Percentiles rank a stretch among this genome's conserved stretches.
These are phyloP conservation scores for Apiospora aurea DNA, from an alignment of 2,329 filamentous ascomycete genomes.

Conservation along the genomic window DNA sequence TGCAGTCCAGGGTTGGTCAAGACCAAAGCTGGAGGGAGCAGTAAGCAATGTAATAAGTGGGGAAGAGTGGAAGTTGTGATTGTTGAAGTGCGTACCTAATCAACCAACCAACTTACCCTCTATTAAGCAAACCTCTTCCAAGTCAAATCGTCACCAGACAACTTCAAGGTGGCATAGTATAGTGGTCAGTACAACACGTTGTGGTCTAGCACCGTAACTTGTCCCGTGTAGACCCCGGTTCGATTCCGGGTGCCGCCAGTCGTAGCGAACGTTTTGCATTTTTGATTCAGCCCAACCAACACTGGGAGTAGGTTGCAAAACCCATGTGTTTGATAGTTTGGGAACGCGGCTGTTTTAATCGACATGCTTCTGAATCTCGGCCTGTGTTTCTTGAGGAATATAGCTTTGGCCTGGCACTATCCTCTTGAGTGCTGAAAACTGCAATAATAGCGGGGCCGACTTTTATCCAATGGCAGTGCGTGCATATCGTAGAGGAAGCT, in stretches of 20 bases:
- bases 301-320: too few species aligned
- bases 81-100: too few species aligned
- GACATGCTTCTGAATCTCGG: too few species aligned
- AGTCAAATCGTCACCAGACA: constrained; percentile 12
- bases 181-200: constrained; percentile 25
- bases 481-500: too few species aligned
- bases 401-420: background rate
- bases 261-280: background rate
- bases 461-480: too few species aligned
- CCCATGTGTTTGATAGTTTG: too few species aligned
- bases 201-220: constrained; percentile 2
- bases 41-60: background rate
- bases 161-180: constrained; percentile 19
- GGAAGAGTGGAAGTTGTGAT: background rate
- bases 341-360: too few species aligned
- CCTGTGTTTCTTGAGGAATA: background rate
- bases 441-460: too few species aligned
- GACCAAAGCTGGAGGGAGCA: background rate
- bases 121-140: background rate
- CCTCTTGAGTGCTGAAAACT: too few species aligned
- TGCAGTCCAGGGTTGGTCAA: too few species aligned
- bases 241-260: constrained; percentile 22
- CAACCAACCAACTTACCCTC: too few species aligned
- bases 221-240: constrained; percentile 23
- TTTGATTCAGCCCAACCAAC: too few species aligned